Percentiles rank a stretch among this genome's conserved stretches.
Conservation (phyloP, 2,329 filamentous ascomycete genomes). For the Claviceps sp. region DNA sequence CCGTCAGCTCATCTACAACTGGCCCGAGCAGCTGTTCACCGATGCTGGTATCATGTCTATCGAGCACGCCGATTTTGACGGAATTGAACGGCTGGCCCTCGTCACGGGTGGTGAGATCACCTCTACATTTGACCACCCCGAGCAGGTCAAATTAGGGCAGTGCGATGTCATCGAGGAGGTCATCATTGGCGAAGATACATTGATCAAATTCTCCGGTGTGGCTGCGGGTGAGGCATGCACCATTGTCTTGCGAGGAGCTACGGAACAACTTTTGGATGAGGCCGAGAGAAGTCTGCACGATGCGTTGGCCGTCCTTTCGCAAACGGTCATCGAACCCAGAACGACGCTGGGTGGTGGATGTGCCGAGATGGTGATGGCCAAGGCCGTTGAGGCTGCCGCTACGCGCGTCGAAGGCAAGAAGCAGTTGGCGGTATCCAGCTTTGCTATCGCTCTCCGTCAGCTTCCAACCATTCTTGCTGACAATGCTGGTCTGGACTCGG, state of each 20-base stretch:
- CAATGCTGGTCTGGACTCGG: slow-evolving; percentile 92
- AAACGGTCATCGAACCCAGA: slow-evolving; percentile 88
- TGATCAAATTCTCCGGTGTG: slow-evolving; percentile 95
- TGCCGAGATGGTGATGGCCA: slow-evolving; percentile 98
- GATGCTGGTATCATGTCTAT: slow-evolving; percentile 97
- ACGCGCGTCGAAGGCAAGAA: slow-evolving; percentile 95
- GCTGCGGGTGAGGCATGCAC: slow-evolving; percentile 91
- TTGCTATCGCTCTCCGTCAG: slow-evolving; percentile 79
- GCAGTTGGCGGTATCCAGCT: slow-evolving; percentile 82
- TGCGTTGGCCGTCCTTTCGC: slow-evolving; percentile 86
- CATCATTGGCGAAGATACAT: slow-evolving; percentile 92
- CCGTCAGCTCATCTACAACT: slow-evolving; percentile 98
- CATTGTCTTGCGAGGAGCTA: slow-evolving; percentile 89
- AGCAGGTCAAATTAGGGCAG: slow-evolving; percentile 88
- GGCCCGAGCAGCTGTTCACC: slow-evolving; percentile 97
- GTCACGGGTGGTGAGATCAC: slow-evolving; percentile 96
- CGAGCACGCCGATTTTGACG: slow-evolving; percentile 97
- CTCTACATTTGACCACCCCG: slow-evolving; percentile 94
- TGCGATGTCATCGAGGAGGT: slow-evolving; percentile 96
- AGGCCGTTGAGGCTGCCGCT: slow-evolving; percentile 86
- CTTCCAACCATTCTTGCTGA: slow-evolving; percentile 93
- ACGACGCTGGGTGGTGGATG: slow-evolving; percentile 92
- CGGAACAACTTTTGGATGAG: slow-evolving; percentile 92
- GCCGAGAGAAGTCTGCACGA: slow-evolving; percentile 93
- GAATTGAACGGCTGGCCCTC: slow-evolving; percentile 84